A percentile compares a stretch with the other conserved stretches of the same genome.
Evolutionary conservation across 2,329 filamentous ascomycete genomes (phyloP).

Genomic region (Botrytis squamosa): DNA sequence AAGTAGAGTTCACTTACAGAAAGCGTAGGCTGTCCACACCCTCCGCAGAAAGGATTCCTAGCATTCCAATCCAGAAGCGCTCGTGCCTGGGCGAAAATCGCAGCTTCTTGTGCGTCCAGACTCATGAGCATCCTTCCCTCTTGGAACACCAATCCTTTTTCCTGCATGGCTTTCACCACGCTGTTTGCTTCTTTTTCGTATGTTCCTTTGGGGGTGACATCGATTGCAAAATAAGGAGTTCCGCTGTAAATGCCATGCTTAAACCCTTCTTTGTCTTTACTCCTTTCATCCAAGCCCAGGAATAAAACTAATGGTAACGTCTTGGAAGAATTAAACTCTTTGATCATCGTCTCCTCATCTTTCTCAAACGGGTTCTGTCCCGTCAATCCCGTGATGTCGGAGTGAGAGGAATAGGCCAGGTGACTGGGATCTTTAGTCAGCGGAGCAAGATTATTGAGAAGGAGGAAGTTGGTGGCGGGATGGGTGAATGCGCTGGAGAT

Average conservation of each 20-base stretch:
- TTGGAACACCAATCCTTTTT: conserved; percentile 63
- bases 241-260: conserved; percentile 67
- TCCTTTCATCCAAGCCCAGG: conserved; percentile 73
- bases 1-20: conserved; percentile 47
- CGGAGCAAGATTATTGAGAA: conserved; percentile 76
- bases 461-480: conserved; percentile 68
- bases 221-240: conserved; percentile 83
- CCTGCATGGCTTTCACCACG: conserved; percentile 59
- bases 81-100: conserved; percentile 85
- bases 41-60: conserved; percentile 87
- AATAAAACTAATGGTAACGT: conserved; percentile 75
- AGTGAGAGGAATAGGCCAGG: conserved; percentile 66
- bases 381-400: conserved; percentile 69
- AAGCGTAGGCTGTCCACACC: conserved; percentile 80
- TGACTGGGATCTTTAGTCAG: conserved; percentile 57
- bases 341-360: conserved; percentile 70
- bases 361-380: conserved; percentile 68
- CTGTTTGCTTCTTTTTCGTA: conserved; percentile 61
- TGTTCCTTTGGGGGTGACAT: conserved; percentile 72
- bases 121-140: conserved; percentile 58
- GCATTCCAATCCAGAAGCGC: conserved; percentile 92
- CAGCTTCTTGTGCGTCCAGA: conserved; percentile 58
- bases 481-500: conserved; percentile 65
- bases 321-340: conserved; percentile 69
- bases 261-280: conserved; percentile 48